These are phyloP conservation scores for Beauveria scarabaeidicola DNA, from an alignment of 2,329 filamentous ascomycete genomes.

Conservation along the genomic window DNA sequence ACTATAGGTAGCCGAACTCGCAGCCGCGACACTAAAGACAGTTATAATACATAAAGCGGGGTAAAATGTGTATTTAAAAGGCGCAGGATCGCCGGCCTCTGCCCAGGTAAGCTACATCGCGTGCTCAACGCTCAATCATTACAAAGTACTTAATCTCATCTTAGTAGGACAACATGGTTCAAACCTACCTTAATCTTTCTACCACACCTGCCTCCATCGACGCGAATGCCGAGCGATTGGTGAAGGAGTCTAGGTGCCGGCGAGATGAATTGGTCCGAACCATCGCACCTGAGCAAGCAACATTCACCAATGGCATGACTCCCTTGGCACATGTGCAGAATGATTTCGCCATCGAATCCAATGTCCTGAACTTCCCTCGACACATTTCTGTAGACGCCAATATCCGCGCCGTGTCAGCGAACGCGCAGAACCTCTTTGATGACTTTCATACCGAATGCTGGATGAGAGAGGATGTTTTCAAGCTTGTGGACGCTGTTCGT, in stretches of 20 bases:
- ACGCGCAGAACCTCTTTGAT: not conserved
- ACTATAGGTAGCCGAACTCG: too few species aligned
- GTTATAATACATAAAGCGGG: too few species aligned
- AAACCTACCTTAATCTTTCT: not conserved
- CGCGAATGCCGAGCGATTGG: not conserved
- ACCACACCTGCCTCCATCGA: not conserved
- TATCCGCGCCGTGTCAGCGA: not conserved
- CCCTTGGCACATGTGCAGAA: not conserved
- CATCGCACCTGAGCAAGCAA: not conserved
- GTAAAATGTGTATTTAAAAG: too few species aligned
- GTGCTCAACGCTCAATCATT: too few species aligned
- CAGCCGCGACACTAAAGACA: too few species aligned
- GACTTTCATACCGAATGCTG: not conserved
- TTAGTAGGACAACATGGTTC: not conserved
- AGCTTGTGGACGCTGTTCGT: not conserved
- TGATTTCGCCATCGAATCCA: not conserved
- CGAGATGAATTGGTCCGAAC: not conserved
- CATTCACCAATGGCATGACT: not conserved
- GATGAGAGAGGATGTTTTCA: not conserved
- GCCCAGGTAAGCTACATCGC: too few species aligned
- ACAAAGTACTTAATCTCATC: not conserved
- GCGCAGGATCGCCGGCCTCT: too few species aligned
- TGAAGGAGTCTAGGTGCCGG: not conserved
- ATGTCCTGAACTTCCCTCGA: not conserved
- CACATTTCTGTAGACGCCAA: not conserved